phyloP scores from a whole-genome alignment of 2,329 filamentous ascomycete species.

The Hawksworthiomyces lignivorus region DNA sequence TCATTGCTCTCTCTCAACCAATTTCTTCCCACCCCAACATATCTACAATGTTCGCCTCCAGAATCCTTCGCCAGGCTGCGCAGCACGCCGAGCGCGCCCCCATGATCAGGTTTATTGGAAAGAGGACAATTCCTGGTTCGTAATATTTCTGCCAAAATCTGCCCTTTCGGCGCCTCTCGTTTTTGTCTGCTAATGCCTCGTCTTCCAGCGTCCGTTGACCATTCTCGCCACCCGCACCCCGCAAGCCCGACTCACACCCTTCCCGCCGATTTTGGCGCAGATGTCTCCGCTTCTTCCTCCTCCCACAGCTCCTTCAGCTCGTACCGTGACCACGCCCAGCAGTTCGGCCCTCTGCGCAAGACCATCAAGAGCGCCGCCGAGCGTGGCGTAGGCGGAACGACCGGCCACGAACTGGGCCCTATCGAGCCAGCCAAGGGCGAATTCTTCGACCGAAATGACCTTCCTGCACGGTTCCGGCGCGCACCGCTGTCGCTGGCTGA shows the following conservation, averaged over 20 bases:
- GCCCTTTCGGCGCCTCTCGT: background rate
- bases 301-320: slow-evolving; percentile 59
- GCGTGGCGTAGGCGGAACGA: slow-evolving; percentile 47
- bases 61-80: slow-evolving; percentile 50
- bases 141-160: background rate
- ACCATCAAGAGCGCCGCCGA: slow-evolving; percentile 32
- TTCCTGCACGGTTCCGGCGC: slow-evolving; percentile 76
- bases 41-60: slow-evolving; percentile 55
- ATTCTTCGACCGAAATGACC: slow-evolving; percentile 82
- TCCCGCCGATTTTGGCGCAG: slow-evolving; percentile 47
- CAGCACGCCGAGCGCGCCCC: slow-evolving; percentile 53
- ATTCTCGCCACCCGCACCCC: slow-evolving; percentile 65
- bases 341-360: slow-evolving; percentile 67
- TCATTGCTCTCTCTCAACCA: background rate
- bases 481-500: slow-evolving; percentile 67
- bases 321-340: slow-evolving; percentile 71
- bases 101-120: slow-evolving; percentile 55
- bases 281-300: slow-evolving; percentile 25
- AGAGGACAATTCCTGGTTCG: slow-evolving; percentile 51
- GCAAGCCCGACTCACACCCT: slow-evolving; percentile 59
- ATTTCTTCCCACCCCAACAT: slow-evolving; percentile 13
- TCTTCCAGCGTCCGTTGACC: slow-evolving; percentile 57
- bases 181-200: background rate
- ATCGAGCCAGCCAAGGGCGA: slow-evolving; percentile 64
- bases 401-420: slow-evolving; percentile 65